A percentile compares a stretch with the other conserved stretches of the same genome.
Evolutionary conservation across 1,284 basidiomycete genomes (phyloP).

Genomic region (Puccinia novopanici): DNA sequence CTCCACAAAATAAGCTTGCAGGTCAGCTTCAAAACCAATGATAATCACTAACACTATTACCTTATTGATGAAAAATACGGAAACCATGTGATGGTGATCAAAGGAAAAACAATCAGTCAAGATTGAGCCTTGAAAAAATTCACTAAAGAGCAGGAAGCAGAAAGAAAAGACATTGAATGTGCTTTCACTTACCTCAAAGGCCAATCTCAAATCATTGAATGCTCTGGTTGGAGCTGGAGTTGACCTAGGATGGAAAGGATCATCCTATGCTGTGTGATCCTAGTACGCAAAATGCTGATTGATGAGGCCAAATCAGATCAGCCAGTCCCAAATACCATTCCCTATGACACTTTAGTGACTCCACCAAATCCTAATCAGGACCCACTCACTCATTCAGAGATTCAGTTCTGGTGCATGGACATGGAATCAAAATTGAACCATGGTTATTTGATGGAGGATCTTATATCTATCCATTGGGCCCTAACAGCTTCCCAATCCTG

Average conservation of each 20-base stretch:
- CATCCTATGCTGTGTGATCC: constrained; percentile 5
- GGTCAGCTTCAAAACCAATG: background rate
- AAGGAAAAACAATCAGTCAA: background rate
- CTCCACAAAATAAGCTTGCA: background rate
- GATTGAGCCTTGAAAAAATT: background rate
- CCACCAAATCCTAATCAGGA: background rate
- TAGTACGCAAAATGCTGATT: constrained; percentile 21
- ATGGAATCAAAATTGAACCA: background rate
- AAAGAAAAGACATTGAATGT: background rate
- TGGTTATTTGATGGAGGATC: background rate
- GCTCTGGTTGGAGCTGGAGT: background rate
- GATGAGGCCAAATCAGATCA: background rate
- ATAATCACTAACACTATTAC: constrained; percentile 13
- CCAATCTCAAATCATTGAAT: background rate
- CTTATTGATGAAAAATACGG: constrained; percentile 9
- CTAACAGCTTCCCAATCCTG: no score
- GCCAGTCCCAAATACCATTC: background rate
- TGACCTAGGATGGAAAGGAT: background rate
- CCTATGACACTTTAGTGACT: background rate
- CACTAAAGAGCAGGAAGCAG: background rate
- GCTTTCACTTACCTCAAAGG: constrained; percentile 6
- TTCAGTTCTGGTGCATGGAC: background rate
- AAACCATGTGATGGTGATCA: background rate
- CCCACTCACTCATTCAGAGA: background rate
- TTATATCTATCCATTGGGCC: background rate